Base-by-base conservation (phyloP, 495 filamentous ascomycete genomes). In the Lasiosphaeris hirsuta region DNA sequence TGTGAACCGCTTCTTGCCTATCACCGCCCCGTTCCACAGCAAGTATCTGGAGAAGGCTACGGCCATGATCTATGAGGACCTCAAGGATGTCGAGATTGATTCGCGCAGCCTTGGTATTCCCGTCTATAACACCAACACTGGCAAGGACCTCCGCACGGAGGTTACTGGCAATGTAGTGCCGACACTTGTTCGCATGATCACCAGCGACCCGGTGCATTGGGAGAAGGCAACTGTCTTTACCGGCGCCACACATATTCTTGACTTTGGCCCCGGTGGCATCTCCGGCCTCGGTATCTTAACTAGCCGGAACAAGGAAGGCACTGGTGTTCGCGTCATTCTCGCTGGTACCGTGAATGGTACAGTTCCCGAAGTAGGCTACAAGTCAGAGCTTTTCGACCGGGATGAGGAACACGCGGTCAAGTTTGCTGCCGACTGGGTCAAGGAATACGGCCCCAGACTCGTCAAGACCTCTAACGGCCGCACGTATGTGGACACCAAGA, bases 11-110 rank as follows among this genome's bases (percentile, higher is more conserved):
- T 99, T 99, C 78, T 76, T 99, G 51, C 95, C 95, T 33, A 97
- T 99, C 71, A 96, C 92, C 1, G 89, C 94, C 8, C 95, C 95
- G 7, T 99, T 99, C 78, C 95, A 99, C 75, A 97, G 94, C 78
- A 87, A 87, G 57, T 96, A 96, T 64, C 82, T 99, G 40, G 78
- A 82, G 42, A 83, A 89, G 41, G 92, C 95, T 2, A 86, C 87
- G 13, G 81, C 84, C 45, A 80, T 89, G 41, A 89, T 97, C 53
- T 78, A 88, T 39, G 87, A 96, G 56, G 95, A 99, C 66, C 77
- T 97, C 41, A 89, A 90, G 64, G 86, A 90, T 63, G 74, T 99
- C 19, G 69, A 81, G 7, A 90, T 96, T 33, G 78, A 84, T 40
- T 81, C 81, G 49, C 76, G 80, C 54, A 80, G 80, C 5, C 79